Evolutionary conservation across 208 protist species (phyloP), one percentile per base, ranked within the genome.

Genomic region (Wallacemonas rigidus): DNA sequence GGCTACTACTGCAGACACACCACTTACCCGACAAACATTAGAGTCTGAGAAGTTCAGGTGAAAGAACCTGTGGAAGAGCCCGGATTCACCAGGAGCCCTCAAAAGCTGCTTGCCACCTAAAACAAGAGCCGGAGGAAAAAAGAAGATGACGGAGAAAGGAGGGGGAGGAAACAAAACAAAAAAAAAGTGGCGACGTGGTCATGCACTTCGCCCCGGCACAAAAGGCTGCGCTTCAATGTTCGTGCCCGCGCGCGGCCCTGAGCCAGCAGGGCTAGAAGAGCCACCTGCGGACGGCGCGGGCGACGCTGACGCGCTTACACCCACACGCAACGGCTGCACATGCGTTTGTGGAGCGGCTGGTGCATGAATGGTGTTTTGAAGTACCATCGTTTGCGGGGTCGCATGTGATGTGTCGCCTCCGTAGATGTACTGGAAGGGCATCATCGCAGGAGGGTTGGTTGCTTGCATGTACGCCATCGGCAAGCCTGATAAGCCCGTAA

Each of bases 171-270:
- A 69, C 26, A 14, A 39, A 50, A 61, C 55, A 54, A 57, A 43
- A 53, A 70, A 61, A 36, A 64, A 44, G 15, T 40, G 53, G 43
- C 12, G 36, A 53, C 55, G 44, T 60, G 45, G 41, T 72, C 60
- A 65, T 17, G 60, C 26, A 38, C 44, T 53, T 67, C 12, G 17
- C 72, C 36, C 68, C 78, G 87, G 87, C 41, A 92, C 74, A 68
- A 92, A 92, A 0, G 87, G 87, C 72, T 80, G 77, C n/a, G 87
- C 87, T 60, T 86, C 84, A 36, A 90, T 73, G 55, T 92, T 92
- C 3, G 82, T 92, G 39, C 87, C 87, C 2, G 81, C 75, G 14
- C 87, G 64, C 57, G 71, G 51, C 6, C 60, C 60, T n/a, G n/a
- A 38, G 40, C 5, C 48, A 40, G 7, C 48, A 62, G 48, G 2